phyloP scores from a whole-genome alignment of 306 rosid species.

The Elaeagnus macrophylla region DNA sequence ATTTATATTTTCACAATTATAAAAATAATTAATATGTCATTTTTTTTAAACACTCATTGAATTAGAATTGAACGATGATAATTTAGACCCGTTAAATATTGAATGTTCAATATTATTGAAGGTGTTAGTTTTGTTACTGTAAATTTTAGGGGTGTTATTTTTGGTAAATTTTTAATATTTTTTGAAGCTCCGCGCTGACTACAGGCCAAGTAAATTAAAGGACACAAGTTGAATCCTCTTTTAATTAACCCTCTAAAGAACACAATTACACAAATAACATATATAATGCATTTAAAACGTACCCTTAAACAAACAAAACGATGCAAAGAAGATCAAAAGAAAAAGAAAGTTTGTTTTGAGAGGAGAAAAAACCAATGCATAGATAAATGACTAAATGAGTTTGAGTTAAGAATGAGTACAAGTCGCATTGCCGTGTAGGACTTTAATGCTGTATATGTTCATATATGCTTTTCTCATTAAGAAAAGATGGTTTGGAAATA shows the following conservation, averaged over 20 bases:
- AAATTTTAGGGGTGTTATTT: too few species aligned
- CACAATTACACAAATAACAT: background rate
- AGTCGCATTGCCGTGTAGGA: slow-evolving; percentile 37
- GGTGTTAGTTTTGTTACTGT: too few species aligned
- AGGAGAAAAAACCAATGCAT: slow-evolving; percentile 48
- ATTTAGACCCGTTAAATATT: too few species aligned
- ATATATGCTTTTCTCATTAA: background rate
- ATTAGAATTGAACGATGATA: too few species aligned
- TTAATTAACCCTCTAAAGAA: slow-evolving; percentile 18
- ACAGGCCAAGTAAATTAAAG: too few species aligned
- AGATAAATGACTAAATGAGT: background rate
- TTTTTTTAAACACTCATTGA: too few species aligned
- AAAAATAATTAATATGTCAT: too few species aligned
- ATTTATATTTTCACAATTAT: too few species aligned
- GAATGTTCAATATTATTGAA: too few species aligned
- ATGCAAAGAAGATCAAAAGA: slow-evolving; percentile 7
- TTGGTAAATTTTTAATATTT: too few species aligned
- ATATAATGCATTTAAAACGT: background rate
- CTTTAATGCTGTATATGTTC: slow-evolving; percentile 11
- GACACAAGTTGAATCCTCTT: slow-evolving; percentile 16
- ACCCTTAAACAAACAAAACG: slow-evolving; percentile 29
- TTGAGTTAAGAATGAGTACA: background rate
- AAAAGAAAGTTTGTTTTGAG: slow-evolving; percentile 20
- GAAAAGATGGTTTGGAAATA: background rate
- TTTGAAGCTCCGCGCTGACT: too few species aligned